Evolutionary conservation across 169 alveolate genomes (phyloP).

Genomic region (Eimeria sp.): DNA sequence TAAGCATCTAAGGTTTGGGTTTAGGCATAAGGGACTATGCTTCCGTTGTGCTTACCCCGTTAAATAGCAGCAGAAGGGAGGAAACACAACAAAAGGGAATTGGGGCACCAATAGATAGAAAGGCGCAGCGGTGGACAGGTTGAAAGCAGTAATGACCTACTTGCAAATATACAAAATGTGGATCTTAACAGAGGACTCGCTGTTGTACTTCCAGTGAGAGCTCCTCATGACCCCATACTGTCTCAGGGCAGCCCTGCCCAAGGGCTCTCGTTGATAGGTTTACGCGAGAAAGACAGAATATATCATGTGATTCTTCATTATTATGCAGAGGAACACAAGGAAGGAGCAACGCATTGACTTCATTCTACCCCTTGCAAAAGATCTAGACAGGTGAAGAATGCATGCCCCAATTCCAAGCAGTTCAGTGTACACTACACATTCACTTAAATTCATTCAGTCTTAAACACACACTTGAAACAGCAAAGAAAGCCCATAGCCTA

Average conservation of each 20-base stretch:
- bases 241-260: not conserved
- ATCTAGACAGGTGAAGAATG: slow-evolving; percentile 75
- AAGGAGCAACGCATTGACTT: slow-evolving; percentile 79
- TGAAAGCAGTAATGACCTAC: not conserved
- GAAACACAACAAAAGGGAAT: not conserved
- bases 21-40: not conserved
- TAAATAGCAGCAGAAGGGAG: not conserved
- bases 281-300: not conserved
- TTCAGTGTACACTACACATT: not conserved
- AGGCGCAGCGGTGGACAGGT: not conserved
- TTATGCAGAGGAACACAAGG: slow-evolving; percentile 77
- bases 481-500: not conserved
- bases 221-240: not conserved
- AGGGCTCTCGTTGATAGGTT: not conserved
- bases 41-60: not conserved
- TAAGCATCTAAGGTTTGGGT: not conserved
- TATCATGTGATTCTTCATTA: not conserved
- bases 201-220: not conserved
- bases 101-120: not conserved
- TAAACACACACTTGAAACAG: not conserved
- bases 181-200: not conserved
- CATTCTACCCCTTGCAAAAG: slow-evolving; percentile 80
- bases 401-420: not conserved
- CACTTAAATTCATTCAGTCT: not conserved
- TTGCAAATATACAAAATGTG: not conserved